Base-by-base conservation (phyloP, 2,329 filamentous ascomycete species). In the Davidsoniella virescens region DNA sequence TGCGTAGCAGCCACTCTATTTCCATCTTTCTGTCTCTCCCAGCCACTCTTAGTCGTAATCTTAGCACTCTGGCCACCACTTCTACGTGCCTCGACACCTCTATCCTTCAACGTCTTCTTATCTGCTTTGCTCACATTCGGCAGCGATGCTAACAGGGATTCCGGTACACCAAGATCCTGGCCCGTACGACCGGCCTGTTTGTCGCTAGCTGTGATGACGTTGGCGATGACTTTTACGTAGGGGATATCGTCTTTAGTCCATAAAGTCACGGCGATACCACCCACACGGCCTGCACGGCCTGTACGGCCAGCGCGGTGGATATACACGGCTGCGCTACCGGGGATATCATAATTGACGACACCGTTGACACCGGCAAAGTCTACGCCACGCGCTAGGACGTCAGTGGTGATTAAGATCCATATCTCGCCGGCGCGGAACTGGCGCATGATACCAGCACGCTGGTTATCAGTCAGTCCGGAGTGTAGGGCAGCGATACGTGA, bases 291-390 rank as follows among this genome's bases (percentile, higher is more conserved):
- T 0, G 88, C 92, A 18, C 92, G 76, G 0, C 90, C 92, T 0
- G 92, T 96, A 44, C 92, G 77, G 0, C 92, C 92, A 0, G 92
- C 87, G 9, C 92, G 84, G 65, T 98, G 92, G 5, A 98, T 84
- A 61, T 98, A 98, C 1, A 79, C 80, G 0, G 88, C 90, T 4
- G 84, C 83, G 0, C 84, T 88, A n/a, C 82, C 86, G 0, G 92
- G 92, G 7, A 95, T 87, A 63, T 98, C 92, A 66, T 95, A 98
- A 66, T 96, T 98, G 47, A 98, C 84, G 0, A 98, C 88, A 43
- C 88, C 87, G 59, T 95, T 95, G 55, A 98, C 81, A 46, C 92
- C 92, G 7, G 84, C 80, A 67, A 98, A 95, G 64, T 98, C 92
- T 39, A 98, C 81, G 17, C 92, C 92, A 33, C 92, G 84, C 14